Base-by-base conservation (phyloP, 2,329 filamentous ascomycete species). In the Arthroderma sp. region DNA sequence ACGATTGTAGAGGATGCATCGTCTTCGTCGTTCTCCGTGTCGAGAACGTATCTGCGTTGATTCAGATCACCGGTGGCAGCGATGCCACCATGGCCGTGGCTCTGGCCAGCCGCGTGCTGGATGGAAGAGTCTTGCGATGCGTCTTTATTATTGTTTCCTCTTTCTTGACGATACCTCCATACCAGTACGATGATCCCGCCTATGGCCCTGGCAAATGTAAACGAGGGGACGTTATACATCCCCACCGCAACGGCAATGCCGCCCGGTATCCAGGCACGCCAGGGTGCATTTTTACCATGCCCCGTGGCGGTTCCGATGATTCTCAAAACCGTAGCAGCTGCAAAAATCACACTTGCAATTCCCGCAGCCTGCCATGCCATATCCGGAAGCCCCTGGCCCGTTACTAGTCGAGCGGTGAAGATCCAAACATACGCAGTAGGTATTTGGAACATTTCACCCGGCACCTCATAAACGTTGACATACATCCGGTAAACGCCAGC, bases 391-490 rank as follows among this genome's bases (percentile, higher is more conserved):
- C 91, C 91, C 52, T 91, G 76, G 1, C 91, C 91, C 0, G 88
- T 96, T 6, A 98, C 88, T 2, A 98, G 72, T 10, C 91, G 74
- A 1, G 91, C 89, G 0, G 91, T 98, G 62, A 95, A 95, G 43
- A 98, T 84, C 91, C 91, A 98, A 4, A 98, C 88, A 60, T 89
- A 95, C 0, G 81, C 89, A 0, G 91, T 96, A 0, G 91, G 91
- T 1, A 94, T 87, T 58, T 94, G 83, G 61, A 98, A 96, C 43
- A 95, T 69, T 6, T 85, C 81, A 0, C 88, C 85, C 0, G 91
- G 91, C 4, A 98, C 83, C 34, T 80, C 71, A 57, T 98, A 98
- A 1, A 95, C 88, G 31, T 76, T 80, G 2, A 87, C 89, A 58
- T 98, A 98, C 9, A 96, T 69, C 47, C 81, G 81, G 62, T 98